phyloP scores from a whole-genome alignment of 1,139 yeast genomes.

The Trichomonascaceae sp. region DNA sequence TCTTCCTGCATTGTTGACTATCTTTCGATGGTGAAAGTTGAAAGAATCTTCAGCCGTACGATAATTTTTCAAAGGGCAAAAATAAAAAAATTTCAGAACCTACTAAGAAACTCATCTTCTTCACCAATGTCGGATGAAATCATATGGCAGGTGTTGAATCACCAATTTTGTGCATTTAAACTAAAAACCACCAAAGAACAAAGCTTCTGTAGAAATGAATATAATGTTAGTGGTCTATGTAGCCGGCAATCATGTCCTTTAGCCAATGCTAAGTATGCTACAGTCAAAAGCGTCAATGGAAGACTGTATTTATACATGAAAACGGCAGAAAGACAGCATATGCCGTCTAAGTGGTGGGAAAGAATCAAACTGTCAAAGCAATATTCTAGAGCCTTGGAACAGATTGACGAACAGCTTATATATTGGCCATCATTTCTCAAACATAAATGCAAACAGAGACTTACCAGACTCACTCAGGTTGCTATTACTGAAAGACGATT shows the following conservation, averaged over 20 bases:
- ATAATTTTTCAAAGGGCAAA: neutral
- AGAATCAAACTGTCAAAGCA: conserved; percentile 83
- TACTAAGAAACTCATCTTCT: neutral
- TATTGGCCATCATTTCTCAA: conserved; percentile 92
- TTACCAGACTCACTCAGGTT: conserved; percentile 90
- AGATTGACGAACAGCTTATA: conserved; percentile 76
- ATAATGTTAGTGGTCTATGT: conserved; percentile 85
- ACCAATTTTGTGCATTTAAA: conserved; percentile 85
- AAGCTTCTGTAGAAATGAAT: conserved; percentile 81
- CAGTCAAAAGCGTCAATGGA: conserved; percentile 86
- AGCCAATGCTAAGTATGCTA: conserved; percentile 94
- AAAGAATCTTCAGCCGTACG: neutral
- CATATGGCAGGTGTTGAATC: conserved; percentile 88
- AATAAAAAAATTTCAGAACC: conserved; percentile 1
- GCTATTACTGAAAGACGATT: conserved; percentile 93
- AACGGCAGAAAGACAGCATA: conserved; percentile 95
- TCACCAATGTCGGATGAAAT: conserved; percentile 9
- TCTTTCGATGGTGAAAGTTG: too few species aligned
- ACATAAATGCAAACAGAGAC: conserved; percentile 92
- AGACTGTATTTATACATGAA: conserved; percentile 87
- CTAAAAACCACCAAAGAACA: conserved; percentile 74
- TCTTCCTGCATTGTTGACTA: neutral
- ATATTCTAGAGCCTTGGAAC: conserved; percentile 78
- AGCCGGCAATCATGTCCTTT: conserved; percentile 90
- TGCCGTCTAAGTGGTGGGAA: conserved; percentile 92